These are phyloP conservation scores for Trichoderma sp. DNA, from an alignment of 2,329 filamentous ascomycete species.

Conservation along the genomic window DNA sequence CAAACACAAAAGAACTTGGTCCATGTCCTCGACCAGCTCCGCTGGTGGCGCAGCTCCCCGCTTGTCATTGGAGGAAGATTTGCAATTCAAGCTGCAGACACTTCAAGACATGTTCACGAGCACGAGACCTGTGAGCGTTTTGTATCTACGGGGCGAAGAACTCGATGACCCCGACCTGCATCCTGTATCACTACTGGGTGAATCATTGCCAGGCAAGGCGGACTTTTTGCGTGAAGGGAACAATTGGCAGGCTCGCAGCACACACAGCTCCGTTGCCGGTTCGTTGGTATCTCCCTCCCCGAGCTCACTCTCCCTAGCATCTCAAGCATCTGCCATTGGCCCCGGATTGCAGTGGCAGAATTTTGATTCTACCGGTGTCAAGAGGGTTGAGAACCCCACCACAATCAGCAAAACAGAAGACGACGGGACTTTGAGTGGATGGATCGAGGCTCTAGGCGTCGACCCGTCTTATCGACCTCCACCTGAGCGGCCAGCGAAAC, in stretches of 20 bases:
- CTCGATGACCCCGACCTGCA: slow-evolving; percentile 75
- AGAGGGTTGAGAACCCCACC: slow-evolving; percentile 52
- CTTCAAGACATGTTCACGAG: slow-evolving; percentile 88
- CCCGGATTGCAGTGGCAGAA: slow-evolving; percentile 54
- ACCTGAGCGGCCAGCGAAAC: slow-evolving; percentile 64
- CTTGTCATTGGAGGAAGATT: slow-evolving; percentile 65
- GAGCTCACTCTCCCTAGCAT: slow-evolving; percentile 61
- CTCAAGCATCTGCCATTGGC: slow-evolving; percentile 47
- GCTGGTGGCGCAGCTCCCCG: slow-evolving; percentile 44
- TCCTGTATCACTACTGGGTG: slow-evolving; percentile 70
- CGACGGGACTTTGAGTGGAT: slow-evolving; percentile 67
- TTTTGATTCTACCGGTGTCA: slow-evolving; percentile 50
- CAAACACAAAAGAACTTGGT: slow-evolving; percentile 94
- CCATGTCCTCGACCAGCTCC: slow-evolving; percentile 77
- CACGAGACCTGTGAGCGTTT: slow-evolving; percentile 71
- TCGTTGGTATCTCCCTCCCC: slow-evolving; percentile 65
- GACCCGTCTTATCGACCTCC: slow-evolving; percentile 81
- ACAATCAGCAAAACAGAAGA: slow-evolving; percentile 55
- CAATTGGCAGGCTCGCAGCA: slow-evolving; percentile 52
- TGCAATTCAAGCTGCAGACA: slow-evolving; percentile 73
- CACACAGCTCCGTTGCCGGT: slow-evolving; percentile 55
- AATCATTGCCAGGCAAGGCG: slow-evolving; percentile 57
- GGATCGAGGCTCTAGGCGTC: slow-evolving; percentile 90
- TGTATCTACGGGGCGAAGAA: slow-evolving; percentile 75
- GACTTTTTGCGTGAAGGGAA: slow-evolving; percentile 45